Conservation (phyloP, 176 grass and related monocot genomes). For the Microstegium vimineum region DNA sequence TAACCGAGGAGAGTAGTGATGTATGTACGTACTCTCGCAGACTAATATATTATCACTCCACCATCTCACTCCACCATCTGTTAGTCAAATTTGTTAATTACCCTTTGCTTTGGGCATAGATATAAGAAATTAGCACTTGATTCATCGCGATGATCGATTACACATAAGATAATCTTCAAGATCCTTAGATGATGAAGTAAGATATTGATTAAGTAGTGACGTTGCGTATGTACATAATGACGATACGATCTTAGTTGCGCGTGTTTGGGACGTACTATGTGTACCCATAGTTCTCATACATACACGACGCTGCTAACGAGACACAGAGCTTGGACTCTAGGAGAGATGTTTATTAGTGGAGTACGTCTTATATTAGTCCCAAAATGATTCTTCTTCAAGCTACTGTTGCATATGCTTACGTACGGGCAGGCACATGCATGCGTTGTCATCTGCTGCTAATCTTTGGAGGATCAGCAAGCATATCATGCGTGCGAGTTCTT, state of each 20-base stretch:
- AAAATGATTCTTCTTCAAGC: no score
- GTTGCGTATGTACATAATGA: background rate
- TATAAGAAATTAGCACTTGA: background rate
- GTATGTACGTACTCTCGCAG: background rate
- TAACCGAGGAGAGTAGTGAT: background rate
- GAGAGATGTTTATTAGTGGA: no score
- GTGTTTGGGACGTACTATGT: background rate
- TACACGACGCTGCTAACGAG: background rate
- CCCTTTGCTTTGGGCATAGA: background rate
- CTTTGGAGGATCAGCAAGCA: slow-evolving; percentile 12
- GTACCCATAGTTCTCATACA: background rate
- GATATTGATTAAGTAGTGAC: background rate
- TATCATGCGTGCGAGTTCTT: background rate
- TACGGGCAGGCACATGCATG: background rate
- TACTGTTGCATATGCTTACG: background rate
- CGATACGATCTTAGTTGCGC: background rate
- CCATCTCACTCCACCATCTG: no score
- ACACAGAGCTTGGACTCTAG: no score
- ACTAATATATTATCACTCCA: background rate
- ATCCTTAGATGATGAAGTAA: background rate
- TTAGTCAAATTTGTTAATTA: background rate
- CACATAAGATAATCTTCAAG: background rate
- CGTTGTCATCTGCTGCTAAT: background rate
- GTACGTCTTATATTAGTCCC: no score
- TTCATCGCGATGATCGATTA: background rate